Percentiles rank a stretch among this genome's conserved stretches.
These are phyloP conservation scores for Backusella morwellensis DNA, from an alignment of 192 early-diverging fungal genomes.

Conservation along the genomic window DNA sequence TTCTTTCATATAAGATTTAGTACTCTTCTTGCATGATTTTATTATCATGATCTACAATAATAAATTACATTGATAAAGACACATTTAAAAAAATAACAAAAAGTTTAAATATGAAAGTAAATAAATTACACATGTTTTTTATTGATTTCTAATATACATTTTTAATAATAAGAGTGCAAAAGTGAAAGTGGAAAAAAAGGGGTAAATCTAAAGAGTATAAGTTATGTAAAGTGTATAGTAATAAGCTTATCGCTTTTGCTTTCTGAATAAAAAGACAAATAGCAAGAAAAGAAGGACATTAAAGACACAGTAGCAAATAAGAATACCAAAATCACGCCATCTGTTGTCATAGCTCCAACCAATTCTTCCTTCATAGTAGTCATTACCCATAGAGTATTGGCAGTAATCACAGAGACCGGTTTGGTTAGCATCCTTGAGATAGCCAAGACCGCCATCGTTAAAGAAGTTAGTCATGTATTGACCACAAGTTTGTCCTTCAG, in stretches of 20 bases:
- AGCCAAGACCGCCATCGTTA: constrained; percentile 1
- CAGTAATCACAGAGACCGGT: constrained; percentile 63
- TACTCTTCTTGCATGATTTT: too few relatives aligned
- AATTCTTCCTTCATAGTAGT: constrained; percentile 46
- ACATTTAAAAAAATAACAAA: too few relatives aligned
- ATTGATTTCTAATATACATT: background rate
- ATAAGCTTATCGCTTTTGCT: constrained; percentile 18
- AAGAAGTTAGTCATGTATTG: constrained; percentile 40
- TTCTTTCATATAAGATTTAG: too few relatives aligned
- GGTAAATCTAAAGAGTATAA: constrained; percentile 8
- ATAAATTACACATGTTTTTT: background rate
- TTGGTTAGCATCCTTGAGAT: background rate
- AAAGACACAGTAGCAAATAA: constrained; percentile 56
- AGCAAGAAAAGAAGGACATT: constrained; percentile 50
- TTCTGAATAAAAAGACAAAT: constrained; percentile 38
- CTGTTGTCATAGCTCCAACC: constrained; percentile 55
- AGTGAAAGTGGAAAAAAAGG: background rate
- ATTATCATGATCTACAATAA: too few relatives aligned
- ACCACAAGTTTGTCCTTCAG: constrained; percentile 57
- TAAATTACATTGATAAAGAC: too few relatives aligned
- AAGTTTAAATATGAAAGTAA: background rate
- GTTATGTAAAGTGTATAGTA: background rate
- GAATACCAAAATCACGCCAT: constrained; percentile 72
- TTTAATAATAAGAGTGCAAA: background rate
- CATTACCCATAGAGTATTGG: constrained; percentile 49